These are phyloP conservation scores for Chlorella sp. DNA, from an alignment of 139 green algal genomes.

Conservation along the genomic window DNA sequence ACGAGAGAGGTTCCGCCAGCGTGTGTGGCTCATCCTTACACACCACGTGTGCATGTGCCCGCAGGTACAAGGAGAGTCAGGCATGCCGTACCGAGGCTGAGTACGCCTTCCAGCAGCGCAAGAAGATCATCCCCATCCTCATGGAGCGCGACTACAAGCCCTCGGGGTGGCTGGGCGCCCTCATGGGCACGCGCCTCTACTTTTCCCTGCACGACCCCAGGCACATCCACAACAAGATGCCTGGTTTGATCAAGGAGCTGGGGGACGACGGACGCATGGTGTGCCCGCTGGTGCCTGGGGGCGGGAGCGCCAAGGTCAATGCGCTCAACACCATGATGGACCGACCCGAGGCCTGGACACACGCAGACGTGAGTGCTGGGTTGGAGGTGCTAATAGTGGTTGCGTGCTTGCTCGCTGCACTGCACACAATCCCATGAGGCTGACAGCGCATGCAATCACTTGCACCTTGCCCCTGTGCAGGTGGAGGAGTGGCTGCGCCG, in stretches of 20 bases:
- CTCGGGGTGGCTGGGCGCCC: conserved; percentile 43
- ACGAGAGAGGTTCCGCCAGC: no score
- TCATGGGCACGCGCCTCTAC: conserved; percentile 52
- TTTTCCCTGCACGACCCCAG: conserved; percentile 37
- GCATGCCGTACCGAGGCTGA: conserved; percentile 49
- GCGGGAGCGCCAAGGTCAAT: background rate
- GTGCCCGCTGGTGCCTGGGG: background rate
- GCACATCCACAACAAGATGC: conserved; percentile 23
- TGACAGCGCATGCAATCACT: background rate
- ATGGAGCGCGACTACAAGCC: conserved; percentile 45
- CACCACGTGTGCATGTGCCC: background rate
- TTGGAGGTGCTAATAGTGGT: no score
- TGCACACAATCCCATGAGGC: no score
- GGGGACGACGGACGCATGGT: conserved; percentile 14
- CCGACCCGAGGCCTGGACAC: conserved; percentile 2
- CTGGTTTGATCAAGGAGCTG: conserved; percentile 35
- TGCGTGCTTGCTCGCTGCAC: no score
- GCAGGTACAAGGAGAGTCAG: conserved; percentile 40
- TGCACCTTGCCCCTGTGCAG: background rate
- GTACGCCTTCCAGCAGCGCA: conserved; percentile 48
- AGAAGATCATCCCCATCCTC: conserved; percentile 36
- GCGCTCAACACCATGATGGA: no score
- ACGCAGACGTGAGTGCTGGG: background rate
- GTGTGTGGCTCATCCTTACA: no score
- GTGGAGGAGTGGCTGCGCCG: conserved; percentile 38